These are phyloP conservation scores for Lagenaria siceraria DNA, from an alignment of 306 rosid genomes.

Conservation along the genomic window DNA sequence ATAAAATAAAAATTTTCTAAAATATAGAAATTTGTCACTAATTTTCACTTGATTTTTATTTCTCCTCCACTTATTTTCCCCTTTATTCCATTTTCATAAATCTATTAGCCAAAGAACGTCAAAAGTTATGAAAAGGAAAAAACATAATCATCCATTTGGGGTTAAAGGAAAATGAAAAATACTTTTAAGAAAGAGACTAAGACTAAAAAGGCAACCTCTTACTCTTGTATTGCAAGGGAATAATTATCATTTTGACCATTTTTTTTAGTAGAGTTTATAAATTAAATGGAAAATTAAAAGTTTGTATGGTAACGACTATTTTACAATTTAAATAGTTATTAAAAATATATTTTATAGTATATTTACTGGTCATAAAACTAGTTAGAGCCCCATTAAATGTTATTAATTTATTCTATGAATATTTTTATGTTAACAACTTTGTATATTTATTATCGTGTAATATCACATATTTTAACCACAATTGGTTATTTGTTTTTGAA, in stretches of 20 bases:
- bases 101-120: background rate
- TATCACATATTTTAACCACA: no score
- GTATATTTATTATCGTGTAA: no score
- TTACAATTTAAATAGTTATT: no score
- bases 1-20: background rate
- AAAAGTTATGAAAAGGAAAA: background rate
- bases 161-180: background rate
- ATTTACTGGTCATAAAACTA: no score
- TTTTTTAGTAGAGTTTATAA: no score
- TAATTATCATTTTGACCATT: background rate
- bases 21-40: background rate
- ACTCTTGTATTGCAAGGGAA: background rate
- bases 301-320: no score
- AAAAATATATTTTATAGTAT: no score
- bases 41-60: background rate
- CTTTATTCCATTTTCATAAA: background rate
- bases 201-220: background rate
- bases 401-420: no score
- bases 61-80: background rate
- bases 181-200: background rate
- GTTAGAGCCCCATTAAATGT: no score
- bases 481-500: no score
- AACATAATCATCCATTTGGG: background rate
- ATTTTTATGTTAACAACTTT: no score
- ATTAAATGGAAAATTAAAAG: no score